A percentile compares a stretch with the other conserved stretches of the same genome.
These are phyloP conservation scores for Thelephora ganbajun DNA, from an alignment of 768 basidiomycete species.

Conservation along the genomic window DNA sequence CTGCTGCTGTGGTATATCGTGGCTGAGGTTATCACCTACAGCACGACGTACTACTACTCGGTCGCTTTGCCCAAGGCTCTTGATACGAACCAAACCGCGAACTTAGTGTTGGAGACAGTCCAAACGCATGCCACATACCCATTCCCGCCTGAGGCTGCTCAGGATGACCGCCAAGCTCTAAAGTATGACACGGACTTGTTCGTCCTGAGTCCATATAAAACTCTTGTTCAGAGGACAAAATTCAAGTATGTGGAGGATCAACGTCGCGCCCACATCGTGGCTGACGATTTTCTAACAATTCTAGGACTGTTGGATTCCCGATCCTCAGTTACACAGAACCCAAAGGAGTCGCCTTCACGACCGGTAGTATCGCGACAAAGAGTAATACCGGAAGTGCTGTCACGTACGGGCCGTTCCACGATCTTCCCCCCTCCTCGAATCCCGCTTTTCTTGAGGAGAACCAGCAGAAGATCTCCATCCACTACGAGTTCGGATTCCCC, in stretches of 20 bases:
- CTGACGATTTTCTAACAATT: background rate
- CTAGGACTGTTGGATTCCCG: background rate
- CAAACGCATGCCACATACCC: constrained; percentile 69
- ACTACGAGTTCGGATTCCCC: constrained; percentile 76
- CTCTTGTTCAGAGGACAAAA: constrained; percentile 75
- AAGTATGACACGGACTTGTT: constrained; percentile 68
- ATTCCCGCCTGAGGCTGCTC: constrained; percentile 58
- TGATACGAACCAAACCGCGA: constrained; percentile 44
- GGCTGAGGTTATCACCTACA: constrained; percentile 3
- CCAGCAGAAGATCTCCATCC: constrained; percentile 57
- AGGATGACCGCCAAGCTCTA: constrained; percentile 67
- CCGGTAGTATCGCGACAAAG: constrained; percentile 50
- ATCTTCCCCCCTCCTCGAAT: constrained; percentile 51
- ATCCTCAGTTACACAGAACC: constrained; percentile 52
- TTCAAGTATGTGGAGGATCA: constrained; percentile 42
- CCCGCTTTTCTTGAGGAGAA: constrained; percentile 38
- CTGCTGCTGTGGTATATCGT: background rate
- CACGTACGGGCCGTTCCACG: constrained; percentile 81
- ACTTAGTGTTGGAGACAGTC: constrained; percentile 66
- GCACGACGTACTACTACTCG: constrained; percentile 38
- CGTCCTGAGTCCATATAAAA: constrained; percentile 74
- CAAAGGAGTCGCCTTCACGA: constrained; percentile 41
- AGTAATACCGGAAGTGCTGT: constrained; percentile 50
- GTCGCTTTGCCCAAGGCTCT: constrained; percentile 51
- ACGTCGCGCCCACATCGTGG: no score